Conservation (phyloP, 371 early-diverging fungal genomes). For the Apophysomyces sp. region DNA sequence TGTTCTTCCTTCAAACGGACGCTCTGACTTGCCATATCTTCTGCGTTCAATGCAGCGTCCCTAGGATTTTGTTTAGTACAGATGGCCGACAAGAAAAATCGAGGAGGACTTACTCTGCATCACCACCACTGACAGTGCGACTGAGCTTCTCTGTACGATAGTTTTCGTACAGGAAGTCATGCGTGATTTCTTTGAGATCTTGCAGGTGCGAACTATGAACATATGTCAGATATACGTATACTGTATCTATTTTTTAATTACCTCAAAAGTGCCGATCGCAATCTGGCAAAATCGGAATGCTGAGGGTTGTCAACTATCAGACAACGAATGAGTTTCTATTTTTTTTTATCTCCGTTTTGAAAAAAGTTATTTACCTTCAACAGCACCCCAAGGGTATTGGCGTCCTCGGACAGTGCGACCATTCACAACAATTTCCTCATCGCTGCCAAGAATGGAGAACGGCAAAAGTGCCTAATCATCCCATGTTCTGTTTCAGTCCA, state of each 20-base stretch:
- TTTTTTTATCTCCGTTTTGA: too few relatives aligned
- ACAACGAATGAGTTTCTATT: not conserved
- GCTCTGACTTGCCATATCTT: slow-evolving; percentile 52
- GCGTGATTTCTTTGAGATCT: slow-evolving; percentile 89
- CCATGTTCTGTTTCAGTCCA: not conserved
- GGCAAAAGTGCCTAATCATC: slow-evolving; percentile 70
- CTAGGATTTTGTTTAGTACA: slow-evolving; percentile 6
- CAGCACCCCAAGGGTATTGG: slow-evolving; percentile 99
- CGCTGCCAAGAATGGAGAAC: slow-evolving; percentile 96
- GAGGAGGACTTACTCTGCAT: slow-evolving; percentile 34
- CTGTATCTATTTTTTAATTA: slow-evolving; percentile 10
- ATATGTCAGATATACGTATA: not conserved
- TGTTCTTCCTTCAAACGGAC: slow-evolving; percentile 63
- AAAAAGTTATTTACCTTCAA: slow-evolving; percentile 71
- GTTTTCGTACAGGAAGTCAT: slow-evolving; percentile 85
- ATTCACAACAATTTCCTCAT: slow-evolving; percentile 85
- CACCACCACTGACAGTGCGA: slow-evolving; percentile 56
- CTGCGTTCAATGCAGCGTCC: slow-evolving; percentile 45
- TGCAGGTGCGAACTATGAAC: slow-evolving; percentile 82
- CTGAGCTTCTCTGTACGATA: slow-evolving; percentile 92
- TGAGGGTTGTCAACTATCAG: slow-evolving; percentile 73
- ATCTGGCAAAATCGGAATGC: slow-evolving; percentile 96
- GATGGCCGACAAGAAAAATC: not conserved
- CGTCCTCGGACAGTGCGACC: slow-evolving; percentile 87
- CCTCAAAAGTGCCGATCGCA: slow-evolving; percentile 89